These are phyloP conservation scores for Petasospora fabianii DNA, from an alignment of 1,139 yeast species.

Conservation along the genomic window DNA sequence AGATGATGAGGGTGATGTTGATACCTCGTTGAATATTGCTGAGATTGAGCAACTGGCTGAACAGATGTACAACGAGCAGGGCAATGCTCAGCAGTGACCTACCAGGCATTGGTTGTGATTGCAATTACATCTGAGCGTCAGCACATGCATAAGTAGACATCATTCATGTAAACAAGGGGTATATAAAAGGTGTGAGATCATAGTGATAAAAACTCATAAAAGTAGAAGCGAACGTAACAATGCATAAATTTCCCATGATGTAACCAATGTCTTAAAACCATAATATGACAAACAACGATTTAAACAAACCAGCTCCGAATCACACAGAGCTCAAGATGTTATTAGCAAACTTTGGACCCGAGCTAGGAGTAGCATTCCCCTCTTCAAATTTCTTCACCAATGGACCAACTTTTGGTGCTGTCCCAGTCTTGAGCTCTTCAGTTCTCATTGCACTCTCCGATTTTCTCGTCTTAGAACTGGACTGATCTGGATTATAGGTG, in stretches of 20 bases:
- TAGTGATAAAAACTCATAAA: neutral
- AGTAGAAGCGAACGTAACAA: conserved; percentile 1
- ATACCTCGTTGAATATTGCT: conserved; percentile 34
- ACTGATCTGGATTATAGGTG: conserved; percentile 13
- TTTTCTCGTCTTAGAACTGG: conserved; percentile 3
- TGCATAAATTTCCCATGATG: no score
- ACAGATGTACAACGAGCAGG: conserved; percentile 35
- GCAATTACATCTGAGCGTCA: no score
- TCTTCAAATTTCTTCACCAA: conserved; percentile 11
- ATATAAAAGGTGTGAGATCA: no score
- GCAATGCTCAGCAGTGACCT: no score
- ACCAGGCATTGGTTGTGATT: no score
- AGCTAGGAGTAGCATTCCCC: conserved; percentile 9
- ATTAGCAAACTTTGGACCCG: conserved; percentile 28
- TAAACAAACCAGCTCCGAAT: neutral
- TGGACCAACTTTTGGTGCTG: conserved; percentile 6
- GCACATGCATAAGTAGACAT: conserved; percentile 1
- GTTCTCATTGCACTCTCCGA: neutral
- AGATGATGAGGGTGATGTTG: conserved; percentile 29
- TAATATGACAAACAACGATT: no score
- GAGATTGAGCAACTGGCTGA: conserved; percentile 59
- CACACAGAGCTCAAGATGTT: conserved; percentile 25
- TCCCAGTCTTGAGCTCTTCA: neutral
- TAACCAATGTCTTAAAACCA: no score
- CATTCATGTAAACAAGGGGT: no score